A percentile compares a stretch with the other conserved stretches of the same genome.
These are phyloP conservation scores for Ceratocystis ficicola DNA, from an alignment of 2,329 filamentous ascomycete genomes.

Conservation along the genomic window DNA sequence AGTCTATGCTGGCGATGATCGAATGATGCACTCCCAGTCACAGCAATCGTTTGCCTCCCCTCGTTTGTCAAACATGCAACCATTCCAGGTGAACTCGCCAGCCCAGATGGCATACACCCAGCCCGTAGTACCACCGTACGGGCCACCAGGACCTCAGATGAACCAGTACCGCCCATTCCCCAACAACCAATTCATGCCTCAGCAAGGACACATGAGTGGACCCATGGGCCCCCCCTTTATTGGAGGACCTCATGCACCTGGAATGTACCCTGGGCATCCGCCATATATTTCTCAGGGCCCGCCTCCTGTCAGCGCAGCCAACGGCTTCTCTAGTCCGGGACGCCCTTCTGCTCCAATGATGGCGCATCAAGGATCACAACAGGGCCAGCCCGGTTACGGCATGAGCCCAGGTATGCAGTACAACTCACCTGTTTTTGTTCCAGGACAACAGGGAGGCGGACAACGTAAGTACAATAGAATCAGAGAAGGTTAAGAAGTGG, in stretches of 20 bases:
- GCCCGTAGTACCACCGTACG: slow-evolving; percentile 60
- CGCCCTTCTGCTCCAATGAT: slow-evolving; percentile 74
- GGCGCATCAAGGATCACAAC: slow-evolving; percentile 87
- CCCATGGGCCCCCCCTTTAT: slow-evolving; percentile 75
- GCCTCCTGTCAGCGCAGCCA: slow-evolving; percentile 46
- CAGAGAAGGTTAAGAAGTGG: neutral
- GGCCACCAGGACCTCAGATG: slow-evolving; percentile 57
- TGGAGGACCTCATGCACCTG: slow-evolving; percentile 63
- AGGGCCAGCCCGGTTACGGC: slow-evolving; percentile 66
- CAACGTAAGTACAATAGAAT: slow-evolving; percentile 50
- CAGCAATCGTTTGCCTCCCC: slow-evolving; percentile 79
- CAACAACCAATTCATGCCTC: slow-evolving; percentile 56
- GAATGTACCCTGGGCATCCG: slow-evolving; percentile 50
- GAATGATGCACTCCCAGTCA: slow-evolving; percentile 79
- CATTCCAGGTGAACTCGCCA: slow-evolving; percentile 56
- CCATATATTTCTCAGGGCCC: slow-evolving; percentile 52
- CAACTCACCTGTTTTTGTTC: slow-evolving; percentile 59
- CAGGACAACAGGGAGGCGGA: slow-evolving; percentile 50
- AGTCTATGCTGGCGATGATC: slow-evolving; percentile 61
- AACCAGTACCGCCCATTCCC: slow-evolving; percentile 58
- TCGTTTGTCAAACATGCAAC: slow-evolving; percentile 56
- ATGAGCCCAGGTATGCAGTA: slow-evolving; percentile 66
- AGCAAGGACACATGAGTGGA: slow-evolving; percentile 56
- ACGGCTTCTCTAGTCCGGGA: slow-evolving; percentile 80
- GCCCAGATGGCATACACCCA: slow-evolving; percentile 60